phyloP scores from a whole-genome alignment of 2,329 filamentous ascomycete species.

The Talaromyces sp. region DNA sequence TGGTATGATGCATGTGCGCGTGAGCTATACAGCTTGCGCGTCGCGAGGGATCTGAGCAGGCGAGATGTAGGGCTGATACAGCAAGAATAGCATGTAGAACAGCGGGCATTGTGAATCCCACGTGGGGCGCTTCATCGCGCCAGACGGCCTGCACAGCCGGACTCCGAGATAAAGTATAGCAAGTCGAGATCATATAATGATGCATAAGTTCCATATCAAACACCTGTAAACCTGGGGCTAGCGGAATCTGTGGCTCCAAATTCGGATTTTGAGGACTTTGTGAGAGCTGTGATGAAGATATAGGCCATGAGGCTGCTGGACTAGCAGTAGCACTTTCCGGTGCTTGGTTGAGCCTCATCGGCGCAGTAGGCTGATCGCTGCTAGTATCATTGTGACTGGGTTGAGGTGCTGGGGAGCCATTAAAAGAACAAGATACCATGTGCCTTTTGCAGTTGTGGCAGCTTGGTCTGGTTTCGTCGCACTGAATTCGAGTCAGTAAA shows the following conservation, averaged over 20 bases:
- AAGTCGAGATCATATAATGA: constrained; percentile 53
- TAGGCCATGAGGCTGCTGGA: not conserved
- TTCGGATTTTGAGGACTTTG: not conserved
- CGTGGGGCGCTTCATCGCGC: constrained; percentile 49
- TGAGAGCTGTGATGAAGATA: not conserved
- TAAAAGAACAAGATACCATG: constrained; percentile 26
- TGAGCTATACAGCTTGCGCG: constrained; percentile 43
- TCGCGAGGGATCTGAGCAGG: constrained; percentile 40
- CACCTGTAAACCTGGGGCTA: not conserved
- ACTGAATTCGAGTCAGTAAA: constrained; percentile 22
- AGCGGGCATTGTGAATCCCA: constrained; percentile 49
- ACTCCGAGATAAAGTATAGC: constrained; percentile 48
- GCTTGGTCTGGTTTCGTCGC: constrained; percentile 29
- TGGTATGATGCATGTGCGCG: constrained; percentile 40
- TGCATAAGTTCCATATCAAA: constrained; percentile 54
- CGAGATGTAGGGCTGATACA: constrained; percentile 52
- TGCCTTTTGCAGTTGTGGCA: constrained; percentile 30
- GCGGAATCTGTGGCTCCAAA: not conserved
- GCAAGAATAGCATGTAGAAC: constrained; percentile 53
- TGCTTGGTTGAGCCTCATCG: not conserved
- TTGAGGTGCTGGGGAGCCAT: not conserved
- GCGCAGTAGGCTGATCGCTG: not conserved
- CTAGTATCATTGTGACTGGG: not conserved
- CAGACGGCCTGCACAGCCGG: constrained; percentile 47
- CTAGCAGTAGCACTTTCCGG: not conserved